Conservation (phyloP, 345 rosid species). For the Euphorbia lathyris region DNA sequence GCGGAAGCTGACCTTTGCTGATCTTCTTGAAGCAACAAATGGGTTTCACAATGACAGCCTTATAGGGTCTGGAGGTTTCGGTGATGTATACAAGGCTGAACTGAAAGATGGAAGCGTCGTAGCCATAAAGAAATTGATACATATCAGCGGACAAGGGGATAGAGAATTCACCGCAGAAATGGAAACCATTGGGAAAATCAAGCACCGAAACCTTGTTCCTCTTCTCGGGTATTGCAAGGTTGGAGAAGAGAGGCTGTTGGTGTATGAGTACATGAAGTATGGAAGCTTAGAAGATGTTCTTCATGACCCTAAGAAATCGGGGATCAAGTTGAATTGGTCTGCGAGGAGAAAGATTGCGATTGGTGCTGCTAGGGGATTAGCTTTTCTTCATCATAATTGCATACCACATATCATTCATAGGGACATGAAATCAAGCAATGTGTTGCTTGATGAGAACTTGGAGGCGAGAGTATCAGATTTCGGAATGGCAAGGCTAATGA, state of each 20-base stretch:
- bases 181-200: conserved; percentile 97
- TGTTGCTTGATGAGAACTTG: conserved; percentile 73
- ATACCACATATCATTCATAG: conserved; percentile 87
- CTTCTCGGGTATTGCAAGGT: conserved; percentile 91
- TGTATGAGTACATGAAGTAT: conserved; percentile 88
- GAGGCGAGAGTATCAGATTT: conserved; percentile 97
- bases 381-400: conserved; percentile 89
- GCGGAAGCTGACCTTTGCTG: conserved; percentile 77
- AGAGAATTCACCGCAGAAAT: conserved; percentile 93
- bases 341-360: conserved; percentile 77
- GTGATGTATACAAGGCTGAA: conserved; percentile 89
- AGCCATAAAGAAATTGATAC: conserved; percentile 92
- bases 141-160: conserved; percentile 94
- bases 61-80: conserved; percentile 95
- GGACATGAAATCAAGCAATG: conserved; percentile 98
- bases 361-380: conserved; percentile 89
- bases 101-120: conserved; percentile 83
- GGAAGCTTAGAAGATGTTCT: conserved; percentile 96
- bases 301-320: conserved; percentile 61
- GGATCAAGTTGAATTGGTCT: conserved; percentile 77
- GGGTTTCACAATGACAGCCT: conserved; percentile 80
- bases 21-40: conserved; percentile 90
- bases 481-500: conserved; percentile 96
- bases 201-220: conserved; percentile 90
- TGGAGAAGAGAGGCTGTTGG: conserved; percentile 86